Base-by-base conservation (phyloP, 345 rosid genomes). In the Murraya paniculata region DNA sequence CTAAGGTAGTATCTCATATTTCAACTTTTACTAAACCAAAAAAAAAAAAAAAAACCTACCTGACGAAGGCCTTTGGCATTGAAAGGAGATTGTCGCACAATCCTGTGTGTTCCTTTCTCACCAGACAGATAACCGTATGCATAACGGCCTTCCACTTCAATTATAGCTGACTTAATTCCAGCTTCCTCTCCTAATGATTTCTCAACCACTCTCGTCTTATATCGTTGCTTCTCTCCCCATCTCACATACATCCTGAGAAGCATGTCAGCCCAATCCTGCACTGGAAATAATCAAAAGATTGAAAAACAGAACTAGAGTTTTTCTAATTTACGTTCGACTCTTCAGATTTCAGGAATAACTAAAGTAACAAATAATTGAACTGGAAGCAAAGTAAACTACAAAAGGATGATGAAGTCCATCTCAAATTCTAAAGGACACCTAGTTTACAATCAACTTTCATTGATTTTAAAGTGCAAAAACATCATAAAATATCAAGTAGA, bases 191-290 rank as follows among this genome's bases (percentile, higher is more conserved):
- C 99, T 57, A 83, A 71, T 18, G 98, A 95, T 87, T 87, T 93
- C 81, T 93, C 99, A 83, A 93, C 98, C 28, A 95, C 88, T 76
- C 85, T 89, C 31, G 93, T 85, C 87, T 91, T 93, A 82, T 95
- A 93, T 64, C 89, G 68, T 67, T 92, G 99, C 82, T 93, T 95
- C 90, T 95, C 99, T 79, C 95, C 98, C 99, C 99, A 95, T 80
- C 99, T 95, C 83, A 86, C 67, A 73, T 93, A 95, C 99, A 95
- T 95, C 85, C 98, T 88, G 68, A 92, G 96, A 84, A 95, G 90
- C 96, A 95, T 95, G 79, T 93, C 99, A 48, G 99, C 97, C 98
- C 99, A 95, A 84, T 95, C 98, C 97, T 95, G 97, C 90, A 84
- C 94, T 95, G 96, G 81, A 85, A 75, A 71, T 72, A 64, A 85